Percentiles rank a stretch among this genome's conserved stretches.
These are phyloP conservation scores for Dianthus caryophyllus DNA, from an alignment of 148 eudicot species.

Conservation along the genomic window DNA sequence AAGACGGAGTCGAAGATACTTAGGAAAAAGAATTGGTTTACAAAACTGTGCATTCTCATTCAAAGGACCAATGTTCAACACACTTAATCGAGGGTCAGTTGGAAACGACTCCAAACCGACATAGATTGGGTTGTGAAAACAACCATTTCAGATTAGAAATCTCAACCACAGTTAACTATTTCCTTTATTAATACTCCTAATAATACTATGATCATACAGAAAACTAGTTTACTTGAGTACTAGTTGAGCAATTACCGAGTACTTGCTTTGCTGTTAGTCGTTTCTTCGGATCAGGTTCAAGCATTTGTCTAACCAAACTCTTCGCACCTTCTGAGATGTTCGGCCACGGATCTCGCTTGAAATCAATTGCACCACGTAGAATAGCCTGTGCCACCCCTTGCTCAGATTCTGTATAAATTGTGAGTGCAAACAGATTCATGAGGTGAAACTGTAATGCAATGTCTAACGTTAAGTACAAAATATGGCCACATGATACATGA, in stretches of 20 bases:
- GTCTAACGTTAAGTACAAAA: not conserved
- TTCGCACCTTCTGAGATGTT: slow-evolving; percentile 80
- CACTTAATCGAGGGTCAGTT: no score
- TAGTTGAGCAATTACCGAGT: slow-evolving; percentile 29
- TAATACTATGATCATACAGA: no score
- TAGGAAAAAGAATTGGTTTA: no score
- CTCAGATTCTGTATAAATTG: slow-evolving; percentile 66
- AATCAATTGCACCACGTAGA: slow-evolving; percentile 79
- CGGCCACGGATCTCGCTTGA: slow-evolving; percentile 95
- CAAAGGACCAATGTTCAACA: no score
- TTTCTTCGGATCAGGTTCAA: slow-evolving; percentile 73
- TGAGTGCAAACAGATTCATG: slow-evolving; percentile 1
- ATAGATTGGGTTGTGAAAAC: no score
- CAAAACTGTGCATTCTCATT: no score
- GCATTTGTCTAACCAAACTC: slow-evolving; percentile 41
- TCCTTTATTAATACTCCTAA: no score
- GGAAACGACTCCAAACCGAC: no score
- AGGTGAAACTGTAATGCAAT: not conserved
- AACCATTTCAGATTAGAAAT: no score
- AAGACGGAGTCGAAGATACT: no score
- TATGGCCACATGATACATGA: not conserved
- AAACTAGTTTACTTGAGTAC: not conserved
- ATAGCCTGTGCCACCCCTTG: slow-evolving; percentile 98
- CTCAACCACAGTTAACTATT: no score
- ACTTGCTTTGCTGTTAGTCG: slow-evolving; percentile 71